These are phyloP conservation scores for Wickerhamiella pararugosa DNA, from an alignment of 1,139 yeast genomes.

Conservation along the genomic window DNA sequence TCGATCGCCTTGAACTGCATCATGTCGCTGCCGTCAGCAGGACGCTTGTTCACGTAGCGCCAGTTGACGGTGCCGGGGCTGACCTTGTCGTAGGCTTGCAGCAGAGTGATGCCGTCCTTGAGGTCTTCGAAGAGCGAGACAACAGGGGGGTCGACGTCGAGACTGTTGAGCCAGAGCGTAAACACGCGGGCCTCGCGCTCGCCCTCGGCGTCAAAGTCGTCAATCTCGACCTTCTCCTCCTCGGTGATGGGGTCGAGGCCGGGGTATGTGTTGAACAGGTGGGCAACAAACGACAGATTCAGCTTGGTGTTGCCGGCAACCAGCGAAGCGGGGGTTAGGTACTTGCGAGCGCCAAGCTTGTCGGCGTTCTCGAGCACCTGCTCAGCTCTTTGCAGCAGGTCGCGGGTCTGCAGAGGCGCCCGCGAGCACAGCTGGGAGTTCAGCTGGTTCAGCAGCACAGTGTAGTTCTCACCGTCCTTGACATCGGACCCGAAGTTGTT, in stretches of 20 bases:
- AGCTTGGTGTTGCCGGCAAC: conserved; percentile 95
- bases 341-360: conserved; percentile 80
- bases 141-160: conserved; percentile 92
- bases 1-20: conserved; percentile 90
- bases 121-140: conserved; percentile 85
- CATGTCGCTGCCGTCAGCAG: conserved; percentile 52
- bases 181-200: conserved; percentile 98
- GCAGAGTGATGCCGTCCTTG: conserved; percentile 76
- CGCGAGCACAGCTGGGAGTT: conserved; percentile 73
- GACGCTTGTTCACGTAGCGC: conserved; percentile 71
- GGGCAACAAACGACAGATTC: conserved; percentile 94
- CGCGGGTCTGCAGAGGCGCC: conserved; percentile 60
- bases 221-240: conserved; percentile 74
- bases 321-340: conserved; percentile 80
- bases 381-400: conserved; percentile 70
- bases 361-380: conserved; percentile 77
- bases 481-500: conserved; percentile 76
- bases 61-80: conserved; percentile 81
- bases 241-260: conserved; percentile 94
- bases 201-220: conserved; percentile 97
- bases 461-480: conserved; percentile 89
- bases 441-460: conserved; percentile 74
- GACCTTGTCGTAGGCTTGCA: conserved; percentile 92
- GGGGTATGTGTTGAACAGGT: conserved; percentile 88
- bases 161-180: conserved; percentile 90